phyloP scores from a whole-genome alignment of 2,329 filamentous ascomycete genomes.

The Colletotrichum tabaci region DNA sequence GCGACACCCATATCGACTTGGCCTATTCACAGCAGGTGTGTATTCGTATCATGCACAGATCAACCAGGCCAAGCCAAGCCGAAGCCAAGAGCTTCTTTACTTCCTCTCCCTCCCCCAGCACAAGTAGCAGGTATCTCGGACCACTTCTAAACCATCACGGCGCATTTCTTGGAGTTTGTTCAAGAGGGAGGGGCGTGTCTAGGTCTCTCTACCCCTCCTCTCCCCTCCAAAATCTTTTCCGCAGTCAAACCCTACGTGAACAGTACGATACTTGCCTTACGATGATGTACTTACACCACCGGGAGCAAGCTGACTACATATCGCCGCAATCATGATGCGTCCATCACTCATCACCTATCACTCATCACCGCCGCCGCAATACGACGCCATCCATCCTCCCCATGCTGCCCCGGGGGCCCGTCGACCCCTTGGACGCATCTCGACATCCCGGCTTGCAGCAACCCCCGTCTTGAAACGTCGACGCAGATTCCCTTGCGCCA shows the following conservation, averaged over 20 bases:
- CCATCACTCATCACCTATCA: too few relatives aligned
- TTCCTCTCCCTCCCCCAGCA: too few relatives aligned
- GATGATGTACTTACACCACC: not conserved
- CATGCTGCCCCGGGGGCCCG: slow-evolving; percentile 17
- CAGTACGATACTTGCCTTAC: too few relatives aligned
- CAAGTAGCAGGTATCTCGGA: slow-evolving; percentile 11
- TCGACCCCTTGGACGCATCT: slow-evolving; percentile 34
- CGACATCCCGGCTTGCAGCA: slow-evolving; percentile 37
- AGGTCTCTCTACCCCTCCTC: not conserved
- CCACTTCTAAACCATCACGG: slow-evolving; percentile 15
- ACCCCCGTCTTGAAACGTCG: slow-evolving; percentile 40
- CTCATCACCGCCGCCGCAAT: slow-evolving; percentile 23
- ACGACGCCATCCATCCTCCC: slow-evolving; percentile 35
- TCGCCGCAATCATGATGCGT: slow-evolving; percentile 6
- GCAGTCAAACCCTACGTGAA: not conserved
- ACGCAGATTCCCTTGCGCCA: slow-evolving; percentile 32
- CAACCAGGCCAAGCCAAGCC: not conserved
- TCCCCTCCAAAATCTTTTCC: not conserved
- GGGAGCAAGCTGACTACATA: slow-evolving; percentile 1
- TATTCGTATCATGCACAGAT: slow-evolving; percentile 3
- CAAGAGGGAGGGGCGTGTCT: not conserved
- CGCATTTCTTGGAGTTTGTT: slow-evolving; percentile 9
- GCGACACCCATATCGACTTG: slow-evolving; percentile 10
- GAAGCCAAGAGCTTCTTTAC: not conserved
- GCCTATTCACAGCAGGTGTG: not conserved